Evolutionary conservation across 2,329 filamentous ascomycete genomes (phyloP).

Genomic region (Botrytis squamosa): DNA sequence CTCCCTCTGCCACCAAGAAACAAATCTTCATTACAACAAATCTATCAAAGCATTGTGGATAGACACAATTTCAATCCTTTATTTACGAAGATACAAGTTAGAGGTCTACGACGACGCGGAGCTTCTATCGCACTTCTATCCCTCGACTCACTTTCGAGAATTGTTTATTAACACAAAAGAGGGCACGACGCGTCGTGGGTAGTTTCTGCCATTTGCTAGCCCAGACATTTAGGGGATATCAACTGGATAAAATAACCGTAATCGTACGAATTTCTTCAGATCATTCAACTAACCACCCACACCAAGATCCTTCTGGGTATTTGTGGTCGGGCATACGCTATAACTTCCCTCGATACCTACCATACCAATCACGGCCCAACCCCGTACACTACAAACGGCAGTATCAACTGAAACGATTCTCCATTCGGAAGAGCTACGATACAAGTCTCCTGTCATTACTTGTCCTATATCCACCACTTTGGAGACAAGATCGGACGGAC

Average conservation of each 20-base stretch:
- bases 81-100: background rate
- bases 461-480: conserved; percentile 23
- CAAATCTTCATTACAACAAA: conserved; percentile 8
- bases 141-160: conserved; percentile 6
- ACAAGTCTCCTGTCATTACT: conserved; percentile 15
- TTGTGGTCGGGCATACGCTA: conserved; percentile 8
- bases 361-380: background rate
- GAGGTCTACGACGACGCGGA: background rate
- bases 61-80: conserved; percentile 3
- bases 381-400: background rate
- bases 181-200: background rate
- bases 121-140: background rate
- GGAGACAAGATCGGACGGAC: conserved; percentile 33
- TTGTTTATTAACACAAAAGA: conserved; percentile 1
- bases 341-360: background rate
- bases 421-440: conserved; percentile 24
- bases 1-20: background rate
- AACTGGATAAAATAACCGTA: background rate
- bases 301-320: background rate
- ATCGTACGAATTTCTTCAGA: conserved; percentile 4
- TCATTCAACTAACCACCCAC: background rate
- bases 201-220: conserved; percentile 2
- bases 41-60: conserved; percentile 4
- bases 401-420: background rate
- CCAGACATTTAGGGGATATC: conserved; percentile 2